Percentiles rank a stretch among this genome's conserved stretches.
Conservation (phyloP, 164 flowering plant genomes). For the Liriodendron chinense region DNA sequence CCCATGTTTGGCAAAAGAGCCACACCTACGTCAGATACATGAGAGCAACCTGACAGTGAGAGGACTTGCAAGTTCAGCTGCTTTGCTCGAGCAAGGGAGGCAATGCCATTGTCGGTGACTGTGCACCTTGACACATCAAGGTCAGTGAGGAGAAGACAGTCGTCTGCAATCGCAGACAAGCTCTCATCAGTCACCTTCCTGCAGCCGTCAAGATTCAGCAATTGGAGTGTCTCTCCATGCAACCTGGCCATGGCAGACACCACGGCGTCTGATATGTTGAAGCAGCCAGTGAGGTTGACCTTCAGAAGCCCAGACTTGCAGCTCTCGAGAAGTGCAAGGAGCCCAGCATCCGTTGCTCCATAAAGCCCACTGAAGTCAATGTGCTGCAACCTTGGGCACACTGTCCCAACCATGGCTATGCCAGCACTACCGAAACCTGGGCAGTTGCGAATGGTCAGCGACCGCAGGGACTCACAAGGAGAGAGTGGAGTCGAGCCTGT, state of each 20-base stretch:
- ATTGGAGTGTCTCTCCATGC: constrained; percentile 58
- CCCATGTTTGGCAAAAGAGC: constrained; percentile 48
- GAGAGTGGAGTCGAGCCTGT: constrained; percentile 22
- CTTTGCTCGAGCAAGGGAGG: constrained; percentile 39
- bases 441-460: constrained; percentile 53
- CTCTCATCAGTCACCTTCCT: constrained; percentile 50
- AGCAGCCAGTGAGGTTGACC: constrained; percentile 53
- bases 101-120: constrained; percentile 55
- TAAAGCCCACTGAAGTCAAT: constrained; percentile 54
- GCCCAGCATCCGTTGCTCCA: constrained; percentile 60
- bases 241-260: constrained; percentile 37
- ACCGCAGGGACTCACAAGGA: constrained; percentile 45
- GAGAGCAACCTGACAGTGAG: constrained; percentile 60
- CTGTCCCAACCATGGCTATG: constrained; percentile 45
- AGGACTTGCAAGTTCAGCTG: constrained; percentile 53
- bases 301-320: constrained; percentile 47
- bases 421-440: constrained; percentile 58
- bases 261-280: constrained; percentile 48
- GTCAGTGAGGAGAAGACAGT: constrained; percentile 50
- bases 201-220: constrained; percentile 58
- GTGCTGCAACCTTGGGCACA: constrained; percentile 56
- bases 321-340: constrained; percentile 41
- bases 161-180: constrained; percentile 49
- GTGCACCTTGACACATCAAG: constrained; percentile 66
- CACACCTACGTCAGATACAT: constrained; percentile 48